A percentile compares a stretch with the other conserved stretches of the same genome.
Evolutionary conservation across 306 rosid genomes (phyloP).

Genomic region (Trichosanthes truncata): DNA sequence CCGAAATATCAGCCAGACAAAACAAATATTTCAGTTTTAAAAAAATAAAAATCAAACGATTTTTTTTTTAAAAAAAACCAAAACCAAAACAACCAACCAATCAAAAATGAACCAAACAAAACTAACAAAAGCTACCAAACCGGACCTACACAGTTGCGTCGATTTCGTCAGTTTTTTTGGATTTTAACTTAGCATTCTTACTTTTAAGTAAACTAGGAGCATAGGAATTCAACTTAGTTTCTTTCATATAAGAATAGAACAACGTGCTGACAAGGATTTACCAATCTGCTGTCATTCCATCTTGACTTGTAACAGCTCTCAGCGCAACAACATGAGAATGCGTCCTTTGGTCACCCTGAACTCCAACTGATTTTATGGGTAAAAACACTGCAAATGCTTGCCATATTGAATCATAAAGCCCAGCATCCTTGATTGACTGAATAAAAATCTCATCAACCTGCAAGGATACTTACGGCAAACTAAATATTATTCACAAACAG

Average conservation of each 20-base stretch:
- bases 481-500: not conserved
- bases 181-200: not conserved
- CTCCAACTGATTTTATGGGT: constrained; percentile 85
- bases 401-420: constrained; percentile 91
- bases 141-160: not conserved
- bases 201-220: not conserved
- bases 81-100: not conserved
- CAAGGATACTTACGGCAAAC: not conserved
- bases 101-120: not conserved
- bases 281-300: constrained; percentile 99
- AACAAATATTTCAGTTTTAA: not conserved
- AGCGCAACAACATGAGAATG: constrained; percentile 94
- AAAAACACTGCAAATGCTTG: constrained; percentile 97
- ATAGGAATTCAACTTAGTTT: not conserved
- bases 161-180: not conserved
- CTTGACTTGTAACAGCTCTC: constrained; percentile 96
- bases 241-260: not conserved
- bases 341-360: constrained; percentile 93
- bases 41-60: too few species aligned
- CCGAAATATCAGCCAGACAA: not conserved
- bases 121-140: not conserved
- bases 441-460: constrained; percentile 97
- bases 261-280: constrained; percentile 19
- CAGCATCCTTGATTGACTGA: constrained; percentile 82
- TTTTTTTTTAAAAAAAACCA: too few species aligned